Evolutionary conservation across 192 early-diverging fungal genomes (phyloP), one percentile per base, ranked within the genome.

Genomic region (Entomortierella beljakovae): DNA sequence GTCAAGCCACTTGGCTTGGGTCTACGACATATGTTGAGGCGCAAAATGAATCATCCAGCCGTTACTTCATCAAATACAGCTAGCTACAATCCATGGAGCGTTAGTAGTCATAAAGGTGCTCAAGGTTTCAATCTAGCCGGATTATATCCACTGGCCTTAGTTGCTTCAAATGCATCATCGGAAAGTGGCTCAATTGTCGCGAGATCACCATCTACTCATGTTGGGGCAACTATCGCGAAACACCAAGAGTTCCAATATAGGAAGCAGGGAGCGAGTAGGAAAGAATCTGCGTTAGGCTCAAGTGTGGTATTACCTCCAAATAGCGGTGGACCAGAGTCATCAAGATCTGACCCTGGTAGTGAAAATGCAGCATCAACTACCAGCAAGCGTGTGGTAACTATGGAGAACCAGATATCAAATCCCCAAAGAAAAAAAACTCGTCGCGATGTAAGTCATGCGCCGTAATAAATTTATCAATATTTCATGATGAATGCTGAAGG

Each of bases 1-100:
- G 60, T 57, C 53, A 77, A 77, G 37, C 73, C 73, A 11, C 42
- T 77, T 10, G 73, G 73, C 1, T 29, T 77, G 29, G 73, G 73
- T 9, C 65, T 77, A 0, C 60, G 73, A 16, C 61, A 77, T 25
- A 77, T 77, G 73, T n/a, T 77, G 3, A 59, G 73, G 9, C 64
- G 66, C 22, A 53, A 46, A 25, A 68, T 68, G 65, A 77, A 68
- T 58, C 59, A 63, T 23, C 66, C 58, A 28, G 23, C 31, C 11
- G 28, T 11, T 18, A 8, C 25, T 34, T 4, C 3, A 6, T 7
- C 25, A 16, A 23, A 23, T 43, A 18, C 42, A 43, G 9, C 18
- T 43, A 43, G n/a, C n/a, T n/a, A n/a, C n/a, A n/a, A n/a, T n/a
- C n/a, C n/a, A n/a, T n/a, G 18, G 42, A 43, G 42, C 42, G 18